phyloP scores from a whole-genome alignment of 2,329 filamentous ascomycete species.

The Basipetospora chlamydospora region DNA sequence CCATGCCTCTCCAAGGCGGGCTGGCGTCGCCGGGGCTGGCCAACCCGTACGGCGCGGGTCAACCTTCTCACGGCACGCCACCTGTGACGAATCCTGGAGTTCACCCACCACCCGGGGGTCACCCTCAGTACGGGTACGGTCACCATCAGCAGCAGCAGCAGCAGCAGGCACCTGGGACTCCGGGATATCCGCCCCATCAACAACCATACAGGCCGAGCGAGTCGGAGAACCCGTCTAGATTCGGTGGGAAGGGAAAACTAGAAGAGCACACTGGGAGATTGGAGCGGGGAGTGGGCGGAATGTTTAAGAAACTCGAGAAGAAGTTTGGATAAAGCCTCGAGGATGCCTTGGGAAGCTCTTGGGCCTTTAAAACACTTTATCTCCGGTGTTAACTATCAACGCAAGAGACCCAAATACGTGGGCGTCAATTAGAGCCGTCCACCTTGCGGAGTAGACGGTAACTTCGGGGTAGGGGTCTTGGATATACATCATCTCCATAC shows the following conservation, averaged over 20 bases:
- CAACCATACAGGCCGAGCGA: slow-evolving; percentile 58
- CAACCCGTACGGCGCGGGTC: slow-evolving; percentile 20
- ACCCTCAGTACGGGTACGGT: slow-evolving; percentile 35
- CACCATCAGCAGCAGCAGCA: too few species aligned
- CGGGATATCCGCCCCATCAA: slow-evolving; percentile 48
- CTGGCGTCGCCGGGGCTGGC: slow-evolving; percentile 24
- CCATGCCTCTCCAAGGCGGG: slow-evolving; percentile 27
- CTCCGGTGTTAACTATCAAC: too few species aligned
- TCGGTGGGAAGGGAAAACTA: slow-evolving; percentile 35
- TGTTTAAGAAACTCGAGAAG: slow-evolving; percentile 70
- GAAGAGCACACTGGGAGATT: slow-evolving; percentile 52
- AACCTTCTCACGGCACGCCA: slow-evolving; percentile 13
- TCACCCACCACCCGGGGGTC: slow-evolving; percentile 36
- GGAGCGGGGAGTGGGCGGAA: slow-evolving; percentile 55
- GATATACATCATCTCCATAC: too few species aligned
- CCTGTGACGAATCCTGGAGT: slow-evolving; percentile 10
- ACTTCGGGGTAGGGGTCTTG: too few species aligned
- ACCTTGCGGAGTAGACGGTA: too few species aligned
- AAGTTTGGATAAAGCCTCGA: slow-evolving; percentile 46
- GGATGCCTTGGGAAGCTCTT: too few species aligned
- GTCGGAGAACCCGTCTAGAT: slow-evolving; percentile 35
- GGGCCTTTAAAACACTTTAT: not conserved
- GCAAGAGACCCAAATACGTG: too few species aligned
- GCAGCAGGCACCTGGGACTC: slow-evolving; percentile 13
- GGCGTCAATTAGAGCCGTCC: too few species aligned